These are phyloP conservation scores for Podospora sp. DNA, from an alignment of 495 filamentous ascomycete genomes.

Conservation along the genomic window DNA sequence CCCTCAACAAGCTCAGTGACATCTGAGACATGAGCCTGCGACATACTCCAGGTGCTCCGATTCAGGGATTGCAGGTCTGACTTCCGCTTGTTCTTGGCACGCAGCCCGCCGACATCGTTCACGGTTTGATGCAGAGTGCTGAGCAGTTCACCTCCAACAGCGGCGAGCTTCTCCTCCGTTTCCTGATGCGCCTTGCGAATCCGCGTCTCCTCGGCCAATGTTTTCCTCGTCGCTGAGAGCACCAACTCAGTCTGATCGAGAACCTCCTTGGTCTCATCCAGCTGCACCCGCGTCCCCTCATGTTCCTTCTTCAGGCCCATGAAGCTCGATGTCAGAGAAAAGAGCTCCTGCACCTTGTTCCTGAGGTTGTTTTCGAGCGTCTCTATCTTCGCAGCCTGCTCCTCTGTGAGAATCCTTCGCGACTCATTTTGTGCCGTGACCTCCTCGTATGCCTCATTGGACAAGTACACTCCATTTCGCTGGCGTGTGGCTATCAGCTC, in stretches of 20 bases:
- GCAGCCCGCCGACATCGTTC: constrained; percentile 74
- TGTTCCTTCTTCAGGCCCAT: constrained; percentile 84
- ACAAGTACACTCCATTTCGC: constrained; percentile 91
- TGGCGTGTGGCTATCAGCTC: constrained; percentile 92
- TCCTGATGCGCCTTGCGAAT: constrained; percentile 81
- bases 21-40: constrained; percentile 70
- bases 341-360: constrained; percentile 90
- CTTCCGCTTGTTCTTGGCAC: constrained; percentile 80
- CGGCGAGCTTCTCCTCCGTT: constrained; percentile 75
- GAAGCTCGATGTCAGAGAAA: constrained; percentile 80
- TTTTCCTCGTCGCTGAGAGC: constrained; percentile 71
- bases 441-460: constrained; percentile 80
- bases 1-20: constrained; percentile 76
- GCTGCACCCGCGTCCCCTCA: constrained; percentile 66
- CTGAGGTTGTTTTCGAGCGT: constrained; percentile 85
- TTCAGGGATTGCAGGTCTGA: constrained; percentile 80
- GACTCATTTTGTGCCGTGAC: constrained; percentile 90
- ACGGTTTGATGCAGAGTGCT: constrained; percentile 74
- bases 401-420: constrained; percentile 85
- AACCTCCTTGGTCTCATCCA: constrained; percentile 77
- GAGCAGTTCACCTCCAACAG: constrained; percentile 73
- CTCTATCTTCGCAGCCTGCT: constrained; percentile 89
- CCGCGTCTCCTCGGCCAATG: constrained; percentile 75
- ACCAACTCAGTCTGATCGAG: constrained; percentile 86
- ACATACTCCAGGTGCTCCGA: constrained; percentile 73